These are phyloP conservation scores for Tetrahymena malaccensis DNA, from an alignment of 73 alveolate species.

Conservation along the genomic window DNA sequence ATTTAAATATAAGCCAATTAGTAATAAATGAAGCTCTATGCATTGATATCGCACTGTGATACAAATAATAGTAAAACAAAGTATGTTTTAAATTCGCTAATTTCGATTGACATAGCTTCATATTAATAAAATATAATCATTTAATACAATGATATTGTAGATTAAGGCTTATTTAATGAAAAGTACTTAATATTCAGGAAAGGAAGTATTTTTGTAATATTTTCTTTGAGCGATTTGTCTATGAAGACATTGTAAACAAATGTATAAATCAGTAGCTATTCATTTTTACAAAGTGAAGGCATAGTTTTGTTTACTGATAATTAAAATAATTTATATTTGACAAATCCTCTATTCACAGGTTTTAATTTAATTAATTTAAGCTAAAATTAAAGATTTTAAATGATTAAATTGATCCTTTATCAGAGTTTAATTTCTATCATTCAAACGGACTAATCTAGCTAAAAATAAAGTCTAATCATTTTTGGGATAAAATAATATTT, in stretches of 20 bases:
- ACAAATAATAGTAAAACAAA: background rate
- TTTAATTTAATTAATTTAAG: background rate
- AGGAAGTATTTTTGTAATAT: background rate
- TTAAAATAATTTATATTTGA: background rate
- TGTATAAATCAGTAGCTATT: background rate
- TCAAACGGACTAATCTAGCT: background rate
- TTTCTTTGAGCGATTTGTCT: background rate
- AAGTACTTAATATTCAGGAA: background rate
- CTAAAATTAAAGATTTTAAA: background rate
- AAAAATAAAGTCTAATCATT: background rate
- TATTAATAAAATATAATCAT: background rate
- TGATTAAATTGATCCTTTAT: background rate
- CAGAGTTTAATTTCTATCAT: background rate
- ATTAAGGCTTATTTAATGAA: background rate
- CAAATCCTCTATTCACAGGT: background rate
- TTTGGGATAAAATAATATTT: too few species aligned
- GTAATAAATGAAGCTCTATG: background rate
- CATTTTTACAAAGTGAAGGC: background rate
- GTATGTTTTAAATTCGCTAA: background rate
- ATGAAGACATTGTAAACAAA: background rate
- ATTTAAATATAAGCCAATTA: background rate
- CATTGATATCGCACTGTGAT: background rate
- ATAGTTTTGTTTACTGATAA: background rate
- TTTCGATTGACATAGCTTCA: background rate
- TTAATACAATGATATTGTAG: background rate